Evolutionary conservation across 139 green algal genomes (phyloP).

Genomic region (Volvox africanus): DNA sequence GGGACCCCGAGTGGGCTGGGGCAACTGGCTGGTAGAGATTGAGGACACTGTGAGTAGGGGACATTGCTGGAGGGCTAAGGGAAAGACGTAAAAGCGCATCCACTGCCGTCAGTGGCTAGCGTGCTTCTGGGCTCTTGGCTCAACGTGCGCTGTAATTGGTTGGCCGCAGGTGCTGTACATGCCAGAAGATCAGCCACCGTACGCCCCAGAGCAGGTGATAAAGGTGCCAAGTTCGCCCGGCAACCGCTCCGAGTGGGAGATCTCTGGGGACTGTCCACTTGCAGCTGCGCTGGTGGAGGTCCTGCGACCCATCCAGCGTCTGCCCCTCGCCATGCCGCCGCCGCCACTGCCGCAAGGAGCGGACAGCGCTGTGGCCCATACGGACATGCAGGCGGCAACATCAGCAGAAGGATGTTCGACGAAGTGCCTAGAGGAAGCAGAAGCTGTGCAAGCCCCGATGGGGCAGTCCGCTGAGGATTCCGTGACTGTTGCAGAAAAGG

Average conservation of each 20-base stretch:
- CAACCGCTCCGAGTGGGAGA: slow-evolving; percentile 22
- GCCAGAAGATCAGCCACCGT: slow-evolving; percentile 39
- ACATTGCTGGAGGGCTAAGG: neutral
- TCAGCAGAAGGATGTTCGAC: neutral
- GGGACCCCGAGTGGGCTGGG: neutral
- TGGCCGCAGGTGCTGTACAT: slow-evolving; percentile 40
- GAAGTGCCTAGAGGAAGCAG: neutral
- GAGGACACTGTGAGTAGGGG: neutral
- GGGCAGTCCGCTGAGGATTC: no score
- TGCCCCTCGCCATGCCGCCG: neutral
- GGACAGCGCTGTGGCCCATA: no score
- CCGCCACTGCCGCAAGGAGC: neutral
- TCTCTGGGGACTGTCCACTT: neutral
- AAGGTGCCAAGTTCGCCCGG: neutral
- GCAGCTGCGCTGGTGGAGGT: neutral
- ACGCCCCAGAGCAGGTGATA: slow-evolving; percentile 44
- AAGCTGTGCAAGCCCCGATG: neutral
- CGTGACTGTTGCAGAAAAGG: neutral
- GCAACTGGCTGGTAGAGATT: neutral
- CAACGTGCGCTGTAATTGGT: no score
- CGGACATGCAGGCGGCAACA: no score
- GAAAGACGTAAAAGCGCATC: no score
- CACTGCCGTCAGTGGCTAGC: neutral
- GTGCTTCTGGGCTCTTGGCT: no score
- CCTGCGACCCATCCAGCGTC: slow-evolving; percentile 41